Conservation (phyloP, 2,329 filamentous ascomycete species). For the Aureobasidium sp. region DNA sequence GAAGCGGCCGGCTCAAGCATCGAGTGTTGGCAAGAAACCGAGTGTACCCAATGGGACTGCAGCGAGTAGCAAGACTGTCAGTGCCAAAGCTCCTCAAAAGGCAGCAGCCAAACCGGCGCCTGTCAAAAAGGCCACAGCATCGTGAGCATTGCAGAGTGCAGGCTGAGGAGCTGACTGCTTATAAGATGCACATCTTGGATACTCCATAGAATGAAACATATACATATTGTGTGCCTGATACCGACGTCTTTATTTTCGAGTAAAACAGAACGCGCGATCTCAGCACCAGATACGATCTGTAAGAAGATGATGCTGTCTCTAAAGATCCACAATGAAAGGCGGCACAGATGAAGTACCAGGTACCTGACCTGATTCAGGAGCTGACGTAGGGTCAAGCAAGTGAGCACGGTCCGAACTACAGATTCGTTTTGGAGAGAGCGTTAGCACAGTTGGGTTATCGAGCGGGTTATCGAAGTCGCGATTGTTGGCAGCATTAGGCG, state of each 20-base stretch:
- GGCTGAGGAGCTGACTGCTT: not conserved
- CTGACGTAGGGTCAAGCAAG: not conserved
- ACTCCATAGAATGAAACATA: not conserved
- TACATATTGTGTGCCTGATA: too few species aligned
- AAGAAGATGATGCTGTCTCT: not conserved
- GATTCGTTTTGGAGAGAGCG: not conserved
- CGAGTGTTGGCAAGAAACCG: not conserved
- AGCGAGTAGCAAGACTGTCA: not conserved
- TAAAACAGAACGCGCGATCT: not conserved
- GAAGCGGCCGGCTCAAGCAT: not conserved
- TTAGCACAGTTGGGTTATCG: not conserved
- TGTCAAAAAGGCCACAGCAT: not conserved
- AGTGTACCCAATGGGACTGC: not conserved
- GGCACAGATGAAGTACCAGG: not conserved
- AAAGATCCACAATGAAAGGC: not conserved
- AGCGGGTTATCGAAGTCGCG: constrained; percentile 1
- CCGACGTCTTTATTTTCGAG: not conserved
- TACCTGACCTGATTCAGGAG: not conserved
- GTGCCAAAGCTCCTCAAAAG: not conserved
- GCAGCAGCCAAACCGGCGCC: not conserved
- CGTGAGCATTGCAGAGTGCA: not conserved
- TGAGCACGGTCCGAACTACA: not conserved
- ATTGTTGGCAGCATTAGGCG: constrained; percentile 1
- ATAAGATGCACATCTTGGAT: too few species aligned
- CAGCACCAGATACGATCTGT: not conserved